phyloP scores from a whole-genome alignment of 139 green algal genomes.

The Chlorella vulgaris region DNA sequence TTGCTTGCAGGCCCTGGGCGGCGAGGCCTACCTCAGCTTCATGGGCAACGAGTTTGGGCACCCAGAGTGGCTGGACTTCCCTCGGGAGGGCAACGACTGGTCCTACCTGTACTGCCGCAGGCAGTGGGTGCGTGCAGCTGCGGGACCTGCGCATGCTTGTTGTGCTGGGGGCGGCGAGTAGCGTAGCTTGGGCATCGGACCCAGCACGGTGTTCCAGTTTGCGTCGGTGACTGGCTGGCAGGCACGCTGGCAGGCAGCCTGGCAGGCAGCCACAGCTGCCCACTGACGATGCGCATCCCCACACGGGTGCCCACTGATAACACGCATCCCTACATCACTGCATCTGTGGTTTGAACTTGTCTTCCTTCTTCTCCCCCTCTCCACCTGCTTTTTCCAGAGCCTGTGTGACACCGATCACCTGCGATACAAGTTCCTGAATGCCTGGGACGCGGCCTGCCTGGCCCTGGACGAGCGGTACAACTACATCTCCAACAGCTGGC shows the following conservation, averaged over 20 bases:
- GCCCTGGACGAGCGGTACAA: constrained; percentile 66
- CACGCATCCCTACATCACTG: not conserved
- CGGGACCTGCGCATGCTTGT: not conserved
- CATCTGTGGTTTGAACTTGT: no score
- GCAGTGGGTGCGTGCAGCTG: constrained; percentile 74
- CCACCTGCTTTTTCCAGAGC: not conserved
- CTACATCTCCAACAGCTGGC: constrained; percentile 56
- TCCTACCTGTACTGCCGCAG: constrained; percentile 84
- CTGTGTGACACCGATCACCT: constrained; percentile 76
- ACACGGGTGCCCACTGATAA: not conserved
- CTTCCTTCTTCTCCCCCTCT: no score
- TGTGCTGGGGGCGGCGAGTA: no score
- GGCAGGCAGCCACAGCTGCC: no score
- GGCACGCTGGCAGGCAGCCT: no score
- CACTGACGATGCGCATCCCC: no score
- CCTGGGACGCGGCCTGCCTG: constrained; percentile 83
- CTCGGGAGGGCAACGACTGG: constrained; percentile 93
- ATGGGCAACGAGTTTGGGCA: constrained; percentile 95
- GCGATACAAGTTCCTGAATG: constrained; percentile 79
- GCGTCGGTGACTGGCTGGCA: no score
- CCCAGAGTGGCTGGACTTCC: constrained; percentile 98
- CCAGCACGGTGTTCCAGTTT: no score
- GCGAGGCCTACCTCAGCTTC: constrained; percentile 80
- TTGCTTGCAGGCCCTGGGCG: constrained; percentile 57
- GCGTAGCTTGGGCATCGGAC: no score